Evolutionary conservation across 2,329 filamentous ascomycete species (phyloP), one percentile per base, ranked within the genome.

Genomic region (Spiromastix sp.): DNA sequence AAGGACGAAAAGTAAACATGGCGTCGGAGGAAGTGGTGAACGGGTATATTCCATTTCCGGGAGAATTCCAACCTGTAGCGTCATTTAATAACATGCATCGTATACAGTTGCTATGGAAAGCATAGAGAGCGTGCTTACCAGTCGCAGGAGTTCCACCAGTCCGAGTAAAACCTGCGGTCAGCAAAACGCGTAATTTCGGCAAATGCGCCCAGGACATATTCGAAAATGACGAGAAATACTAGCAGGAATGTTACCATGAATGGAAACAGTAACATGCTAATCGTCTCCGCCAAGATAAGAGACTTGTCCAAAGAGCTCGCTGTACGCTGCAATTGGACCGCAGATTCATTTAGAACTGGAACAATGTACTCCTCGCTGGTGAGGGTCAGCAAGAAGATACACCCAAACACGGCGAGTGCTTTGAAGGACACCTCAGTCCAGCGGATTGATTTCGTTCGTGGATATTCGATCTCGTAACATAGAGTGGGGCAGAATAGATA

Each of bases 401-500:
- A 94, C 32, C 91, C 91, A 55, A 96, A 96, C 1, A 91, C 82
- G 30, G 91, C 91, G 11, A 87, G 61, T 15, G 85, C 77, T 61
- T 96, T 96, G 58, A 80, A 83, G 39, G 84, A 74, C 29, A 96
- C 73, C 44, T 86, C 80, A 13, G 76, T 71, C 79, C 84, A 94
- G 48, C 84, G 76, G 39, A 85, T 77, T n/a, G 67, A 64, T 9
- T 71, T 56, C 8, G 75, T 86, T 32, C 91, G 80, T 2, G 91
- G 91, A 57, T 96, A 98, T 57, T 96, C 89, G 32, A 96, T 71
- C 61, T 98, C 91, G 61, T 98, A 98, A 68, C 91, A 98, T 13
- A 98, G 73, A 0, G 91, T 98, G 11, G 91, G 91, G 52, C 87
- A 96, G 52, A 91, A 75, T 8, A 95, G 66, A 56, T 81, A 96